phyloP scores from a whole-genome alignment of 2,329 filamentous ascomycete genomes.

The Nothophoma quercina region DNA sequence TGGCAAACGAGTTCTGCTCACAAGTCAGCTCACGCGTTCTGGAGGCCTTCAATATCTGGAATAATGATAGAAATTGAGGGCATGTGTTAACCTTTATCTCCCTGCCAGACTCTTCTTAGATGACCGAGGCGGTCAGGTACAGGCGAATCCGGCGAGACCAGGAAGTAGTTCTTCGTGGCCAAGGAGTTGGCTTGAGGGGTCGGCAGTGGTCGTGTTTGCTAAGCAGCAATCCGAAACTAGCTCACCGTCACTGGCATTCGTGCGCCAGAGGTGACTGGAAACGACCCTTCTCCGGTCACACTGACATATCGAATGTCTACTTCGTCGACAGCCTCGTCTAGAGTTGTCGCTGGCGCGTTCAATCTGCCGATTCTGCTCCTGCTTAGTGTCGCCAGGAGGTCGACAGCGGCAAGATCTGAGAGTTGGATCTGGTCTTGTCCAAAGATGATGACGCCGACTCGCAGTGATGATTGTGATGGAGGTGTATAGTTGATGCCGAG shows the following conservation, averaged over 20 bases:
- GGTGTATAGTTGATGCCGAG: slow-evolving; percentile 42
- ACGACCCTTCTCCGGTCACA: slow-evolving; percentile 47
- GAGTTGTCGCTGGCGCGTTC: slow-evolving; percentile 30
- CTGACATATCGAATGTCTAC: slow-evolving; percentile 49
- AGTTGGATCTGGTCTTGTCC: slow-evolving; percentile 41
- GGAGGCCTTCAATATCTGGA: neutral
- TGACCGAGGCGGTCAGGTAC: slow-evolving; percentile 39
- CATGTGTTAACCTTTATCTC: slow-evolving; percentile 48
- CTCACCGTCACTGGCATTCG: slow-evolving; percentile 51
- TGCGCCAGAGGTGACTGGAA: slow-evolving; percentile 45
- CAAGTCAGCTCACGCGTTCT: slow-evolving; percentile 25
- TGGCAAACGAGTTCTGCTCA: slow-evolving; percentile 43
- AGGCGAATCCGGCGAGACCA: slow-evolving; percentile 45
- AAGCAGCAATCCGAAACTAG: slow-evolving; percentile 38
- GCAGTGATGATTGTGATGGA: slow-evolving; percentile 45
- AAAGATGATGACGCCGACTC: slow-evolving; percentile 43
- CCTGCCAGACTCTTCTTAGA: slow-evolving; percentile 46
- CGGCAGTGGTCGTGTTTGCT: slow-evolving; percentile 29
- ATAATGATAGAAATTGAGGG: slow-evolving; percentile 24
- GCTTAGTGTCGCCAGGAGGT: slow-evolving; percentile 43
- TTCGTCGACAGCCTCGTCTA: slow-evolving; percentile 45
- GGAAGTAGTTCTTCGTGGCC: slow-evolving; percentile 42
- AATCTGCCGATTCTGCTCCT: slow-evolving; percentile 38
- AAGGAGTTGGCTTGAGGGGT: slow-evolving; percentile 36
- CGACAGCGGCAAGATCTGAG: slow-evolving; percentile 44